Percentiles rank a stretch among this genome's conserved stretches.
Conservation (phyloP, 2,329 filamentous ascomycete species). For the Neofusicoccum umdonicola region DNA sequence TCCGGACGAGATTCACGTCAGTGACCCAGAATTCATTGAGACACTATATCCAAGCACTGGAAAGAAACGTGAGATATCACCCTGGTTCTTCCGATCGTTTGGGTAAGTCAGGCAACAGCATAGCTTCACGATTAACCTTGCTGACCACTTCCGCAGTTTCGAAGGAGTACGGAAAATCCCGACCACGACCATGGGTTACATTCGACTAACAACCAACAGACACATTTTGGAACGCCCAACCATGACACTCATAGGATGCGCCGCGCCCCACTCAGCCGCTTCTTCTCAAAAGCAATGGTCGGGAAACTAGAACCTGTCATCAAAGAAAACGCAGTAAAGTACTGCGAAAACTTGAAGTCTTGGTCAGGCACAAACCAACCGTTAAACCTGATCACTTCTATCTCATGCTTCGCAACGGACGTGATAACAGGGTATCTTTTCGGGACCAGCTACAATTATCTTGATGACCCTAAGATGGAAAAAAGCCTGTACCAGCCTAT, state of each 20-base stretch:
- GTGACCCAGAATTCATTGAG: constrained; percentile 39
- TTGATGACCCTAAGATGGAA: constrained; percentile 18
- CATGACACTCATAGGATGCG: constrained; percentile 25
- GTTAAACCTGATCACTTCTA: constrained; percentile 18
- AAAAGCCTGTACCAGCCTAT: constrained; percentile 1
- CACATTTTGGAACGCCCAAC: constrained; percentile 8
- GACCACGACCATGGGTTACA: no score
- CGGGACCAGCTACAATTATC: constrained; percentile 20
- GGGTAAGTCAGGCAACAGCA: neutral
- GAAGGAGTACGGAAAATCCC: neutral
- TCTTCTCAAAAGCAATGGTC: constrained; percentile 20
- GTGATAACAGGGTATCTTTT: constrained; percentile 24
- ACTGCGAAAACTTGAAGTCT: constrained; percentile 18
- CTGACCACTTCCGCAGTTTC: neutral
- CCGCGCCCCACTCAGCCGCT: constrained; percentile 18
- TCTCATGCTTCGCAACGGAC: constrained; percentile 22
- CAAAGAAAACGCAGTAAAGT: constrained; percentile 10
- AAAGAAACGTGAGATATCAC: constrained; percentile 20
- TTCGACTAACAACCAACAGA: neutral
- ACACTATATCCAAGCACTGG: constrained; percentile 26
- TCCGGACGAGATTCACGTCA: constrained; percentile 43
- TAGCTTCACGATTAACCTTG: neutral
- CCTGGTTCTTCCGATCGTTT: neutral
- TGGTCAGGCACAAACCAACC: constrained; percentile 16
- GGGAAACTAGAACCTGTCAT: constrained; percentile 16